A percentile compares a stretch with the other conserved stretches of the same genome.
These are phyloP conservation scores for Botrytis porri DNA, from an alignment of 2,329 filamentous ascomycete species.

Conservation along the genomic window DNA sequence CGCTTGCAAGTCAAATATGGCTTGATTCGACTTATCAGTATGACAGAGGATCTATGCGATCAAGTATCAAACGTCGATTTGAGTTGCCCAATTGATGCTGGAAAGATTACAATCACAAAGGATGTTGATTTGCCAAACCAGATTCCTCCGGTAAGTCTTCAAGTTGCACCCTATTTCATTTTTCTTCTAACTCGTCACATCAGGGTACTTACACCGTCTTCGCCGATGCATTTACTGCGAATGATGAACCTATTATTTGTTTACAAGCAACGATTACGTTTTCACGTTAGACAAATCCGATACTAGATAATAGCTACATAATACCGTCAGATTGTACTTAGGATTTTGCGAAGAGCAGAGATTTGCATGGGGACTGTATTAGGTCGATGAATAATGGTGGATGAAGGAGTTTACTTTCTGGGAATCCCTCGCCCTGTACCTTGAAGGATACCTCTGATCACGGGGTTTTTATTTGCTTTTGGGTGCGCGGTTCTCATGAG, in stretches of 20 bases:
- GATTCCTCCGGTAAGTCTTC: slow-evolving; percentile 76
- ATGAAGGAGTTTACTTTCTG: slow-evolving; percentile 18
- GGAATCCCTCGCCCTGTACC: slow-evolving; percentile 25
- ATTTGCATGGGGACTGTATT: slow-evolving; percentile 6
- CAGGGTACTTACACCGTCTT: slow-evolving; percentile 87
- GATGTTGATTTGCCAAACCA: slow-evolving; percentile 78
- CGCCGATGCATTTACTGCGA: slow-evolving; percentile 76
- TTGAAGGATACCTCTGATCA: slow-evolving; percentile 27
- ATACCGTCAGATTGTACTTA: slow-evolving; percentile 9
- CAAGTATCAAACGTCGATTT: slow-evolving; percentile 85
- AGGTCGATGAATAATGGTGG: slow-evolving; percentile 16
- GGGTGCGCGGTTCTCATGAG: not conserved
- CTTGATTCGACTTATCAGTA: slow-evolving; percentile 82
- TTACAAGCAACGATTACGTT: slow-evolving; percentile 73
- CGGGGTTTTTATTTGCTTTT: slow-evolving; percentile 24
- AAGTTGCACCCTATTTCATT: not conserved
- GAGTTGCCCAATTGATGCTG: slow-evolving; percentile 82
- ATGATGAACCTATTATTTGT: slow-evolving; percentile 75
- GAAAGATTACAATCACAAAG: slow-evolving; percentile 71
- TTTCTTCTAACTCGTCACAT: slow-evolving; percentile 17
- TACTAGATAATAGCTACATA: slow-evolving; percentile 6
- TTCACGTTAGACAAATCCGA: slow-evolving; percentile 1
- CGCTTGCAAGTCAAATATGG: slow-evolving; percentile 89
- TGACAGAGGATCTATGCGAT: slow-evolving; percentile 81
- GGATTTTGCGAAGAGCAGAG: not conserved